phyloP scores from a whole-genome alignment of 768 basidiomycete species.

The Rhodotorula sphaerocarpa region DNA sequence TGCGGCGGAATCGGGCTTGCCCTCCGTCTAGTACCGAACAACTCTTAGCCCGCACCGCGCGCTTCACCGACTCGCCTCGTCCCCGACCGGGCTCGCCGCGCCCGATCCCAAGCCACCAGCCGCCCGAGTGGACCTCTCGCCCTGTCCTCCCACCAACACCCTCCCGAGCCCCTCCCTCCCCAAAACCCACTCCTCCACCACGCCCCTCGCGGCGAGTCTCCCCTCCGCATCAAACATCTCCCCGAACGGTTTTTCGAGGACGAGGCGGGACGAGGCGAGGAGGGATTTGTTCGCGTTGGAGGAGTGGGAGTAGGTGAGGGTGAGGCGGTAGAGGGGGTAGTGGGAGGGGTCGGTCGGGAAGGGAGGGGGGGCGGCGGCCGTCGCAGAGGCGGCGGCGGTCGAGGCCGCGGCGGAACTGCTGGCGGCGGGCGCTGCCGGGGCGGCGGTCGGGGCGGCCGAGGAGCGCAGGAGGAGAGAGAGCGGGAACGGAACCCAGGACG shows the following conservation, averaged over 20 bases:
- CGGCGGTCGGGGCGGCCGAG: neutral
- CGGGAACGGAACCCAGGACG: slow-evolving; percentile 25
- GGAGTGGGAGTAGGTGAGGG: slow-evolving; percentile 14
- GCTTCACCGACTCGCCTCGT: too few relatives aligned
- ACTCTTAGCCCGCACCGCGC: too few relatives aligned
- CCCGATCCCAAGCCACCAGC: too few relatives aligned
- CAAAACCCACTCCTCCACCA: slow-evolving; percentile 8
- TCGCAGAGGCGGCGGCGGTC: neutral
- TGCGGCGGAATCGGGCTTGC: too few relatives aligned
- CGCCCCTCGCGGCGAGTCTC: neutral
- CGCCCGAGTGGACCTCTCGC: too few relatives aligned
- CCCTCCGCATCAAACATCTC: slow-evolving; percentile 19
- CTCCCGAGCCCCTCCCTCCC: neutral
- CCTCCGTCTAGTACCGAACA: too few relatives aligned
- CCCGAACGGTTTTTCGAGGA: neutral
- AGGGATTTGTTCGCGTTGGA: slow-evolving; percentile 22
- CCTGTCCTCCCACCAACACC: slow-evolving; percentile 3
- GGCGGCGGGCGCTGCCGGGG: neutral
- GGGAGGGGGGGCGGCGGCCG: neutral
- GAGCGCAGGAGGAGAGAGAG: slow-evolving; percentile 15
- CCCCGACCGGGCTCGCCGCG: neutral
- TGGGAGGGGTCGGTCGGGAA: neutral
- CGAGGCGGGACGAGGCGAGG: neutral
- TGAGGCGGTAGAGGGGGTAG: slow-evolving; percentile 28
- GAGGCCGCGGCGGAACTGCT: neutral